A percentile compares a stretch with the other conserved stretches of the same genome.
Evolutionary conservation across 176 grass and related monocot species (phyloP).

Genomic region (Cenchrus purpureus): DNA sequence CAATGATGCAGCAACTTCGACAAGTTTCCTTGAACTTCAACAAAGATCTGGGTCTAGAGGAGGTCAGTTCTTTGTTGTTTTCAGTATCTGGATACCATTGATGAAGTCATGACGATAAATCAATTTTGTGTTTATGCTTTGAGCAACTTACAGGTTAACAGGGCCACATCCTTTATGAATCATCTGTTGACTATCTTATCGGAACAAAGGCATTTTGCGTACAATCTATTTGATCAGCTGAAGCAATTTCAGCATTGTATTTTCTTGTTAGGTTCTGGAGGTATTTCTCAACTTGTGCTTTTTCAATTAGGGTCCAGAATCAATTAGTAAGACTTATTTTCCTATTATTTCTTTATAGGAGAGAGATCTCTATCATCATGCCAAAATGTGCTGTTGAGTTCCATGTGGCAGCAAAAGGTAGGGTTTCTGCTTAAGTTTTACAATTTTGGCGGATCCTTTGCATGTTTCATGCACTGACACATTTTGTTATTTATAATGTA

Average conservation of each 20-base stretch:
- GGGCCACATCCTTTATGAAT: conserved; percentile 72
- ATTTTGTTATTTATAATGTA: conserved; percentile 34
- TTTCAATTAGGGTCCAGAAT: conserved; percentile 5
- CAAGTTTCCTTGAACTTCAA: conserved; percentile 78
- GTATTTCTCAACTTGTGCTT: conserved; percentile 43
- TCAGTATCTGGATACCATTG: not conserved
- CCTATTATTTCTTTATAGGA: conserved; percentile 44
- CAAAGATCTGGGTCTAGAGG: conserved; percentile 79
- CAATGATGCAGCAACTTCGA: conserved; percentile 72
- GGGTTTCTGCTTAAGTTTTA: conserved; percentile 22
- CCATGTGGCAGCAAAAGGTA: conserved; percentile 95
- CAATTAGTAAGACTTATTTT: conserved; percentile 6
- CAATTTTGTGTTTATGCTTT: conserved; percentile 38
- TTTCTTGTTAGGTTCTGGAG: conserved; percentile 65
- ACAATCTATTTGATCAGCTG: conserved; percentile 60
- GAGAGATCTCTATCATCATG: conserved; percentile 48
- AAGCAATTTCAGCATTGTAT: conserved; percentile 49
- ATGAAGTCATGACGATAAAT: not conserved
- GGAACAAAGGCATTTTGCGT: conserved; percentile 78
- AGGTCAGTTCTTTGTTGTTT: conserved; percentile 54
- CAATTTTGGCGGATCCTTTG: conserved; percentile 5
- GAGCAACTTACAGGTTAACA: conserved; percentile 70
- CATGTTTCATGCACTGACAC: conserved; percentile 22
- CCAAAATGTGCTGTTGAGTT: conserved; percentile 66
- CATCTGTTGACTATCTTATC: conserved; percentile 70